These are phyloP conservation scores for Gleditsia sinensis DNA, from an alignment of 306 rosid species.

Conservation along the genomic window DNA sequence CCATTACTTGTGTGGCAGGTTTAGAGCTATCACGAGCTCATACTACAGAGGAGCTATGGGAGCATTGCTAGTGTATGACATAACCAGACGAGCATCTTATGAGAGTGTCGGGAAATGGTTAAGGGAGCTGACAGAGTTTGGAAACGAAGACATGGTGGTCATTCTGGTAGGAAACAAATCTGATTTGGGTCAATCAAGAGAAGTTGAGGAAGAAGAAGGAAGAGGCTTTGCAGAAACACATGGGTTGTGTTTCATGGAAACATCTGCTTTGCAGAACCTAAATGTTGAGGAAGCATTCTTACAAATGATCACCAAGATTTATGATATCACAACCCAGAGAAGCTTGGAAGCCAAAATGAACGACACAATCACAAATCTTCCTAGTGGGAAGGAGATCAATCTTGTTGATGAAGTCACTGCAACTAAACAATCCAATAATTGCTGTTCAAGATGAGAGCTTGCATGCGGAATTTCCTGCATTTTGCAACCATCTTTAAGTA, in stretches of 20 bases:
- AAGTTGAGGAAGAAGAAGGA: constrained; percentile 77
- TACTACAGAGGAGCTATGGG: constrained; percentile 96
- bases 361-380: constrained; percentile 33
- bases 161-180: constrained; percentile 78
- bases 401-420: constrained; percentile 75
- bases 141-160: constrained; percentile 70
- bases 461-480: neutral
- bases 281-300: constrained; percentile 84
- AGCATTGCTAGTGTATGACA: constrained; percentile 82
- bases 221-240: constrained; percentile 59
- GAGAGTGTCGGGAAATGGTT: constrained; percentile 73
- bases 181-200: constrained; percentile 66
- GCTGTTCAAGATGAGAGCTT: constrained; percentile 48
- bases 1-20: constrained; percentile 50
- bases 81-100: constrained; percentile 54
- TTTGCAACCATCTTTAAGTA: constrained; percentile 10
- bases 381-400: constrained; percentile 57
- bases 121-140: constrained; percentile 68
- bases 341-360: constrained; percentile 54
- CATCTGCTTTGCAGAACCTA: constrained; percentile 78
- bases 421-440: constrained; percentile 61
- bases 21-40: constrained; percentile 93
- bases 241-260: constrained; percentile 83
- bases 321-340: constrained; percentile 63
- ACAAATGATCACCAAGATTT: constrained; percentile 69